phyloP scores from a whole-genome alignment of 1,284 basidiomycete species.

The Tausonia pullulans region DNA sequence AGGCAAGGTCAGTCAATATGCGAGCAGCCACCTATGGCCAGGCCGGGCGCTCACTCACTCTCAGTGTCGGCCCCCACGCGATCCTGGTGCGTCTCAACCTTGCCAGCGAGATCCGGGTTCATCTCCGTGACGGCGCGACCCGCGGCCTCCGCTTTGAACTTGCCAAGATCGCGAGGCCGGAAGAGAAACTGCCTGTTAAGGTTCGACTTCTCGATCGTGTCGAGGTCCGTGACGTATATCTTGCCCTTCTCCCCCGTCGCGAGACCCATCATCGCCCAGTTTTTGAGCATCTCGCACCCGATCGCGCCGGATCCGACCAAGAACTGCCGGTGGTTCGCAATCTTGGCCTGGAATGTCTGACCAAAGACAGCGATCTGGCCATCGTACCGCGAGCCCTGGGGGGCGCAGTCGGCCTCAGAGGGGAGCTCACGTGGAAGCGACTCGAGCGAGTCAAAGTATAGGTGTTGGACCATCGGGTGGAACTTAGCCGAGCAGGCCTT shows the following conservation, averaged over 20 bases:
- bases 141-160: conserved; percentile 96
- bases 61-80: conserved; percentile 90
- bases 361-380: conserved; percentile 95
- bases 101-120: conserved; percentile 85
- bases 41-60: conserved; percentile 44
- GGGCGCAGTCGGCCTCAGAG: conserved; percentile 72
- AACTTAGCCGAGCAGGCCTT: conserved; percentile 98
- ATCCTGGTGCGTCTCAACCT: conserved; percentile 84
- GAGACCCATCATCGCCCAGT: conserved; percentile 99
- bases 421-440: conserved; percentile 69
- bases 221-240: conserved; percentile 93
- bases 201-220: conserved; percentile 99
- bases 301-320: conserved; percentile 97
- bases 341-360: conserved; percentile 82
- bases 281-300: conserved; percentile 99
- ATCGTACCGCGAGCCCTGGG: conserved; percentile 77
- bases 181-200: conserved; percentile 98
- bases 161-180: conserved; percentile 89
- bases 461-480: conserved; percentile 87
- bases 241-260: conserved; percentile 67
- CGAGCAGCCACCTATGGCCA: conserved; percentile 2
- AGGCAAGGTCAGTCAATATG: no score
- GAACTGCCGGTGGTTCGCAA: conserved; percentile 85
- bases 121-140: conserved; percentile 86
- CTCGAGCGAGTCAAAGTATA: conserved; percentile 97